Percentiles rank a stretch among this genome's conserved stretches.
phyloP scores from a whole-genome alignment of 352 stramenopile genomes.

The Phytophthora syringae region DNA sequence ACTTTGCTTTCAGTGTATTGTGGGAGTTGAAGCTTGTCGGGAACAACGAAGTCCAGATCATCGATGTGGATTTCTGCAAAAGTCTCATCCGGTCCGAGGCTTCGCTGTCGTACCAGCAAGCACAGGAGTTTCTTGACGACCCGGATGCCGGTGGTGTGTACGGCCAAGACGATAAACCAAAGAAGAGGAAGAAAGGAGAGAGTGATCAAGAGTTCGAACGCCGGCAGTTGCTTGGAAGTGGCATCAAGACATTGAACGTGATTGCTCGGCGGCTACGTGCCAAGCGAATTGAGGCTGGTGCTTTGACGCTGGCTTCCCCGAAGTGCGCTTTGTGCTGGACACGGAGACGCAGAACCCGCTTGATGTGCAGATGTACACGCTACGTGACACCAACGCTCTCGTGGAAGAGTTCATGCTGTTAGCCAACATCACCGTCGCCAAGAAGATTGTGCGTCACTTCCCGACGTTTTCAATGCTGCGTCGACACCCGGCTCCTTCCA shows the following conservation, averaged over 20 bases:
- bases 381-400: conserved; percentile 95
- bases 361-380: conserved; percentile 97
- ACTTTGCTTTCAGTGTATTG: conserved; percentile 85
- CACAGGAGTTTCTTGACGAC: conserved; percentile 96
- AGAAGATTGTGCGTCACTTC: conserved; percentile 94
- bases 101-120: conserved; percentile 97
- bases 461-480: conserved; percentile 96
- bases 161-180: conserved; percentile 26
- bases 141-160: conserved; percentile 59
- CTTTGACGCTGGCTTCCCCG: conserved; percentile 97
- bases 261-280: conserved; percentile 92
- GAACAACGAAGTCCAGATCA: conserved; percentile 85
- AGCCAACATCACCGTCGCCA: conserved; percentile 98
- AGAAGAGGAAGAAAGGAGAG: conserved; percentile 52
- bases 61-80: conserved; percentile 97
- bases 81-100: conserved; percentile 97
- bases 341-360: conserved; percentile 98
- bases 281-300: conserved; percentile 95
- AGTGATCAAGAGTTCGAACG: conserved; percentile 39
- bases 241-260: conserved; percentile 92
- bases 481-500: conserved; percentile 94
- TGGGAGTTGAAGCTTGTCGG: conserved; percentile 79
- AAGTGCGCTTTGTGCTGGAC: conserved; percentile 97
- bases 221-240: conserved; percentile 67
- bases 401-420: conserved; percentile 99